Evolutionary conservation across 345 rosid species (phyloP), one percentile per base, ranked within the genome.

Genomic region (Syzygium oleosum): DNA sequence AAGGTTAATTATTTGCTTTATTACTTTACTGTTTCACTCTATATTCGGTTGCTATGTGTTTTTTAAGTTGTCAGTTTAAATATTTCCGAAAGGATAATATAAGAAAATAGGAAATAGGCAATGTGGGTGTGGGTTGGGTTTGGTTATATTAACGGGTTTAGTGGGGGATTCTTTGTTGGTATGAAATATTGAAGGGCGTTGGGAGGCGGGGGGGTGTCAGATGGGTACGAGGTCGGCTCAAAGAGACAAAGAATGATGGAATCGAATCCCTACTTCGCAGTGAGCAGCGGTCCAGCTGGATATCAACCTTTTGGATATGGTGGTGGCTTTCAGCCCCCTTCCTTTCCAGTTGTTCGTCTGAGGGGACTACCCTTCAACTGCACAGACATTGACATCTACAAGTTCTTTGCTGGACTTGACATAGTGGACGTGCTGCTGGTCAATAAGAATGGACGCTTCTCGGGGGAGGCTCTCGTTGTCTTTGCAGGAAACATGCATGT

Each of bases 191-290:
- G 96, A 95, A 97, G 99, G 98, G 99, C 95, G 96, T 95, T 97
- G 93, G 99, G 99, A 93, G 93, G 98, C 96, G 96, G 97, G 97
- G 98, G 97, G 97, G 91, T 94, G 94, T 94, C 96, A 87, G 97
- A 95, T 92, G 96, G 98, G 93, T 97, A 95, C 96, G 98, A 93
- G 97, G 98, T 96, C 89, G 98, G 98, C 95, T 95, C 99, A 94
- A 97, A 97, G 99, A 96, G 99, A 96, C 99, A 95, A 92, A 94
- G 99, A 97, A 97, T 97, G 98, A 97, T 92, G 96, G 98, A 95
- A 94, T 94, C 99, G 84, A 94, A 94, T 96, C 98, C 99, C 92
- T 97, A 96, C 99, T 95, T 97, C 95, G 97, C 98, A 96, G 98
- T 97, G 96, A 94, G 95, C 97, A 92, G 92, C 87, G 91, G 94